These are phyloP conservation scores for Aspergillus chevalieri DNA, from an alignment of 2,329 filamentous ascomycete genomes.

Conservation along the genomic window DNA sequence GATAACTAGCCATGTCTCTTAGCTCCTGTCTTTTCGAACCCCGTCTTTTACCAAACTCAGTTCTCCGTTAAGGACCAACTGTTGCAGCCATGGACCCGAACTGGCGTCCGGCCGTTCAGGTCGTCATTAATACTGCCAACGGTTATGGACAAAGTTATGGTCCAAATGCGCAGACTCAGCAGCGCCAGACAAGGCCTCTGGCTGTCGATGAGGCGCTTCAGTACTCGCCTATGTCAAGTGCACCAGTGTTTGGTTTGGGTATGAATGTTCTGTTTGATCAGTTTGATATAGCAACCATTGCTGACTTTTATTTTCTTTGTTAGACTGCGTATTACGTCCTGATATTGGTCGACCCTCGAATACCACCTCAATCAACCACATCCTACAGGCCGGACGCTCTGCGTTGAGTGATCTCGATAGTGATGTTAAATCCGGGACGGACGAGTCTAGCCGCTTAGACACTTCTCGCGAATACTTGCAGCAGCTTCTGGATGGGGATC, in stretches of 20 bases:
- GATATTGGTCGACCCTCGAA: slow-evolving; percentile 38
- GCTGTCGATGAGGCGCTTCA: slow-evolving; percentile 44
- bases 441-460: slow-evolving; percentile 58
- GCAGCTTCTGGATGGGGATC: slow-evolving; percentile 65
- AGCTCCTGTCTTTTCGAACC: slow-evolving; percentile 13
- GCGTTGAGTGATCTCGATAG: slow-evolving; percentile 63
- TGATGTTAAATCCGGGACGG: slow-evolving; percentile 56
- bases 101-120: slow-evolving; percentile 35
- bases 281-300: background rate
- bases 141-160: slow-evolving; percentile 19
- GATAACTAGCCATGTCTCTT: slow-evolving; percentile 29
- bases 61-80: slow-evolving; percentile 16
- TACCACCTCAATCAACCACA: slow-evolving; percentile 37
- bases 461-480: slow-evolving; percentile 69
- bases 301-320: slow-evolving; percentile 9
- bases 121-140: slow-evolving; percentile 34
- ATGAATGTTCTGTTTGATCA: slow-evolving; percentile 6
- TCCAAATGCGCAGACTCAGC: slow-evolving; percentile 22
- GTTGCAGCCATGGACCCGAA: slow-evolving; percentile 33
- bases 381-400: slow-evolving; percentile 47
- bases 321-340: slow-evolving; percentile 38
- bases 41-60: slow-evolving; percentile 16
- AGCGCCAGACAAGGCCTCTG: slow-evolving; percentile 30
- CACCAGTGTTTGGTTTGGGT: slow-evolving; percentile 43
- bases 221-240: slow-evolving; percentile 46